These are phyloP conservation scores for Ambrosiella cleistominuta DNA, from an alignment of 2,329 filamentous ascomycete species.

Conservation along the genomic window DNA sequence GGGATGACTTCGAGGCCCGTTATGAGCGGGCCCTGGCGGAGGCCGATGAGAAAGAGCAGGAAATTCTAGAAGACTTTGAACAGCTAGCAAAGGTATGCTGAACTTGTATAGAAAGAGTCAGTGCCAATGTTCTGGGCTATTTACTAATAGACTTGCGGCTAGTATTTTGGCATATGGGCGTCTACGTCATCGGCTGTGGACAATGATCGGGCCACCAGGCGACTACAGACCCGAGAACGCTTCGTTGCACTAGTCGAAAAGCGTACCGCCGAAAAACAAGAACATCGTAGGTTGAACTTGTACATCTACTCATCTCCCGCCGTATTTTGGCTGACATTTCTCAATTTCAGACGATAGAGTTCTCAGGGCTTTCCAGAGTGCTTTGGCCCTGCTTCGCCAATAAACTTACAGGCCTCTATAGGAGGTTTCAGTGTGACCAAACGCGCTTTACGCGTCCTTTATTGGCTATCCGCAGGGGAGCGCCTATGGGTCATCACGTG, in stretches of 20 bases:
- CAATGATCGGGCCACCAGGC: conserved; percentile 58
- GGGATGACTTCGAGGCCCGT: conserved; percentile 55
- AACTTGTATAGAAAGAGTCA: neutral
- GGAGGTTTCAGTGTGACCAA: neutral
- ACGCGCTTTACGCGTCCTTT: neutral
- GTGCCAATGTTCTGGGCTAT: neutral
- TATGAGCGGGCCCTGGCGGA: conserved; percentile 50
- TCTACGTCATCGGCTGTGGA: conserved; percentile 54
- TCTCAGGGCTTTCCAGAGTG: conserved; percentile 44
- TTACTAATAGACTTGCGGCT: neutral
- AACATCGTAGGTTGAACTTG: conserved; percentile 50
- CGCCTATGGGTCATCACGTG: neutral
- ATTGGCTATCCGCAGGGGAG: neutral
- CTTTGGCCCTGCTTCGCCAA: conserved; percentile 33
- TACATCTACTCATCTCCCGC: conserved; percentile 21
- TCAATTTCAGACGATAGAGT: conserved; percentile 27
- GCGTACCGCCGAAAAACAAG: conserved; percentile 53
- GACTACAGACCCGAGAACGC: conserved; percentile 61
- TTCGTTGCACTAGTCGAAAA: conserved; percentile 61
- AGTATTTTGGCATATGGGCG: conserved; percentile 74
- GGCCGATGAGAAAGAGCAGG: conserved; percentile 44
- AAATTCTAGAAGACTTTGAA: conserved; percentile 49
- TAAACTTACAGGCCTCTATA: neutral
- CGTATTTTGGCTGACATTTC: neutral
- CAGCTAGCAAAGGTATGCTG: conserved; percentile 43